Percentiles rank a stretch among this genome's conserved stretches.
These are phyloP conservation scores for Leavenworthia alabamica DNA, from an alignment of 345 rosid species.

Conservation along the genomic window DNA sequence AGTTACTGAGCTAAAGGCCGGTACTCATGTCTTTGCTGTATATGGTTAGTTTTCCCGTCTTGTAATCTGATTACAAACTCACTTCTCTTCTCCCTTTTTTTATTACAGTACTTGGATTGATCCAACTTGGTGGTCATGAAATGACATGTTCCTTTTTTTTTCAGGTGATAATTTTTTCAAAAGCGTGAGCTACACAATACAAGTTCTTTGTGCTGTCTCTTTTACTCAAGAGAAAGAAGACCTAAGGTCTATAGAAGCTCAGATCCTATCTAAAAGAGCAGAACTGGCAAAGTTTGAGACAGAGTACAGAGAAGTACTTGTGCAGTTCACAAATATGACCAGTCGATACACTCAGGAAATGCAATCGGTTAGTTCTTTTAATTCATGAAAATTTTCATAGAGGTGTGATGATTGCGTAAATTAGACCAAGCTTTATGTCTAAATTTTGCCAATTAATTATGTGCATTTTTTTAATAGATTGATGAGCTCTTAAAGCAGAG, in stretches of 20 bases:
- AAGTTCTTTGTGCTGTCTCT: conserved; percentile 77
- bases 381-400: background rate
- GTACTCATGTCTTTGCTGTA: conserved; percentile 83
- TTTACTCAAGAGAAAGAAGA: conserved; percentile 66
- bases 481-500: conserved; percentile 83
- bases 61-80: conserved; percentile 1
- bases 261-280: conserved; percentile 72
- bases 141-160: conserved; percentile 17
- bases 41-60: conserved; percentile 56
- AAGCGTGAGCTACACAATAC: conserved; percentile 79
- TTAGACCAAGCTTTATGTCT: background rate
- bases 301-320: conserved; percentile 90
- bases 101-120: background rate
- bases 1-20: conserved; percentile 82
- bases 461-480: conserved; percentile 42
- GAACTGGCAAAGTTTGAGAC: conserved; percentile 86
- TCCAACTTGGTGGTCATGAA: background rate
- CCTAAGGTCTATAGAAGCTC: conserved; percentile 84
- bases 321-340: conserved; percentile 90
- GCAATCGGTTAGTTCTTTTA: conserved; percentile 63
- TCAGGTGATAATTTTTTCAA: conserved; percentile 95
- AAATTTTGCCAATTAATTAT: background rate
- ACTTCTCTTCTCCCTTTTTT: background rate
- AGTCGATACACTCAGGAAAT: conserved; percentile 85
- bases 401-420: background rate